A percentile compares a stretch with the other conserved stretches of the same genome.
Evolutionary conservation across 2,329 filamentous ascomycete species (phyloP).

Genomic region (Xylariaceae sp.): DNA sequence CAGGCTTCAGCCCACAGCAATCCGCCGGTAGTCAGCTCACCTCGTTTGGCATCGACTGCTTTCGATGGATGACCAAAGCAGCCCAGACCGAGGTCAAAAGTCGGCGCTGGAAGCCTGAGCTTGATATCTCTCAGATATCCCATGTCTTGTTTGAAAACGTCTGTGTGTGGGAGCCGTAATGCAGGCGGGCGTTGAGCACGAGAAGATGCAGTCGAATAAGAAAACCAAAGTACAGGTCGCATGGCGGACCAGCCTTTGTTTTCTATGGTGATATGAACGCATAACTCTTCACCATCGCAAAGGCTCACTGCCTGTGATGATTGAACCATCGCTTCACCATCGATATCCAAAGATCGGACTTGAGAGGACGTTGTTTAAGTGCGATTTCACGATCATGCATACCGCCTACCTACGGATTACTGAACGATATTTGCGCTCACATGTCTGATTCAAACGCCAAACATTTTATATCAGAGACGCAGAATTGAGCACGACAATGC

Average conservation of each 20-base stretch:
- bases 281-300: neutral
- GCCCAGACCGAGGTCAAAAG: conserved; percentile 21
- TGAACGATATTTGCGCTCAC: neutral
- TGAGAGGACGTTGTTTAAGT: neutral
- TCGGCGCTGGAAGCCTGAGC: neutral
- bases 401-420: neutral
- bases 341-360: neutral
- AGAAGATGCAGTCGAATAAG: conserved; percentile 3
- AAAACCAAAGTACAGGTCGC: neutral
- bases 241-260: conserved; percentile 15
- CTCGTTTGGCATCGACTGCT: conserved; percentile 6
- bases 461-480: neutral
- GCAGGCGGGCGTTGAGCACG: neutral
- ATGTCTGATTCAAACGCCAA: neutral
- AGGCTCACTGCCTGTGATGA: neutral
- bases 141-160: neutral
- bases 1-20: conserved; percentile 2
- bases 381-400: neutral
- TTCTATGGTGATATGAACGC: neutral
- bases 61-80: conserved; percentile 15
- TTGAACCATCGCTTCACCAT: neutral
- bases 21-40: neutral
- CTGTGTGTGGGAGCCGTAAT: neutral
- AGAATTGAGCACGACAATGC: neutral
- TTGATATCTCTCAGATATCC: neutral